Percentiles rank a stretch among this genome's conserved stretches.
Evolutionary conservation across 345 rosid genomes (phyloP).

Genomic region (Trapa bicornis): DNA sequence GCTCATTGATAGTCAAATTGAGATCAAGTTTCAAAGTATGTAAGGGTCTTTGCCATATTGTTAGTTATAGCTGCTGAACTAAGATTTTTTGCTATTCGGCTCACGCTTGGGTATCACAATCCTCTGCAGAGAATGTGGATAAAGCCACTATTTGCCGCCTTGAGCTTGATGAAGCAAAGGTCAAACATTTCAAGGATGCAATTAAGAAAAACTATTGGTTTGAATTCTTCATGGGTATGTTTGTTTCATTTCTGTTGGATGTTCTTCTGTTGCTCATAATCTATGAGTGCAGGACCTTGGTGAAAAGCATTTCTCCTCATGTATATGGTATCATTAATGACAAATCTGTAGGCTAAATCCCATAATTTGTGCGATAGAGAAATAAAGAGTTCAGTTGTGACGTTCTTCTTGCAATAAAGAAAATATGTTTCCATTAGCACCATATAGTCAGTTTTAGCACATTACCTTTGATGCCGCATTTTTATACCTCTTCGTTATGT

Average conservation of each 20-base stretch:
- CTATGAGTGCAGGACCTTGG: neutral
- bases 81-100: neutral
- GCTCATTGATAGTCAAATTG: slow-evolving; percentile 84
- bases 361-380: neutral
- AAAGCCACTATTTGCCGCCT: slow-evolving; percentile 47
- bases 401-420: neutral
- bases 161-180: slow-evolving; percentile 52
- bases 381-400: neutral
- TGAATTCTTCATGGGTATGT: slow-evolving; percentile 93
- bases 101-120: neutral
- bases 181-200: slow-evolving; percentile 77
- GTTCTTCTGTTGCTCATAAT: neutral
- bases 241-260: slow-evolving; percentile 15
- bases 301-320: neutral
- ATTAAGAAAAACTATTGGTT: slow-evolving; percentile 85
- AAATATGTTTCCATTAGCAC: neutral
- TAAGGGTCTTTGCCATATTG: slow-evolving; percentile 6
- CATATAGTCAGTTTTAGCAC: neutral
- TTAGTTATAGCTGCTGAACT: slow-evolving; percentile 3
- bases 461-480: neutral
- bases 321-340: neutral
- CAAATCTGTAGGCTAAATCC: neutral
- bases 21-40: slow-evolving; percentile 77
- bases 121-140: slow-evolving; percentile 45
- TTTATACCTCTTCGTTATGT: neutral